These are phyloP conservation scores for Trypanosoma lewisi DNA, from an alignment of 208 protist genomes.

Conservation along the genomic window DNA sequence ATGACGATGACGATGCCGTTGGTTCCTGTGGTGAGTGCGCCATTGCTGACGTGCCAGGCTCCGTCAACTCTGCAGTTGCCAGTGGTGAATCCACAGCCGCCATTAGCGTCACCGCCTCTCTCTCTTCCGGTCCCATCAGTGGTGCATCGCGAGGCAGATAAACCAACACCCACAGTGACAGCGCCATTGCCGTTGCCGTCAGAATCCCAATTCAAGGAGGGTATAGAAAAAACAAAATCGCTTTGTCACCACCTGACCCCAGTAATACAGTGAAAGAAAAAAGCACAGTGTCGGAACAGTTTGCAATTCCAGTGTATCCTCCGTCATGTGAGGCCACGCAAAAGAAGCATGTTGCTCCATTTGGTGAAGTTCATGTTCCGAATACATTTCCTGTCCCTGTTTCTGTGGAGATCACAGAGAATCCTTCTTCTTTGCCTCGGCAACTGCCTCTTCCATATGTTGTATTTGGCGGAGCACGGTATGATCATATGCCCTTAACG, in stretches of 20 bases:
- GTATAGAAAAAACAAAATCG: not conserved
- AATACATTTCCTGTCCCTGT: conserved; percentile 21
- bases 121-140: not conserved
- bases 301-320: not conserved
- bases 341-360: conserved; percentile 26
- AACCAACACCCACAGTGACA: not conserved
- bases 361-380: conserved; percentile 24
- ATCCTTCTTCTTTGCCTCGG: conserved; percentile 21
- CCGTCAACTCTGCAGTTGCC: no score
- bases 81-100: not conserved
- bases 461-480: conserved; percentile 79
- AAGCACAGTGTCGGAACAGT: not conserved
- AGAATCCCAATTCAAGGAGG: not conserved
- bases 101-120: conserved; percentile 1
- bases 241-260: not conserved
- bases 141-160: not conserved
- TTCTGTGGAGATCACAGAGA: conserved; percentile 28
- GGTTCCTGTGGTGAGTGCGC: not conserved
- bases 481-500: conserved; percentile 33
- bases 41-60: not conserved
- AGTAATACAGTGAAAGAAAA: not conserved
- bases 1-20: not conserved
- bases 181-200: not conserved
- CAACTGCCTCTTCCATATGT: conserved; percentile 62
- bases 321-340: not conserved